Evolutionary conservation across 768 basidiomycete genomes (phyloP), one percentile per base, ranked within the genome.

Genomic region (Lentinula guzmanii): DNA sequence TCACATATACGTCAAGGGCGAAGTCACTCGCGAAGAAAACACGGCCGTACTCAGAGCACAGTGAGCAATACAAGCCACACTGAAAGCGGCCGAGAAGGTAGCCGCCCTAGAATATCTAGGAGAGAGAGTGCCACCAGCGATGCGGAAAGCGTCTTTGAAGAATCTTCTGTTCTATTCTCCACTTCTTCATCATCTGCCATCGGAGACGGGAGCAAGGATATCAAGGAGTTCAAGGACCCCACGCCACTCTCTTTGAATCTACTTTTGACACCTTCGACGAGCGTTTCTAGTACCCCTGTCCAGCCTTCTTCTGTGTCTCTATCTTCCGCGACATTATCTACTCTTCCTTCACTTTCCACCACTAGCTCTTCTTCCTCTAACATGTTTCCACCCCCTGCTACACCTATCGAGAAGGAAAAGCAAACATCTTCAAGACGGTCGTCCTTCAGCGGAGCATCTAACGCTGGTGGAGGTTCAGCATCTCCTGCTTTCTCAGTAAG

Each of bases 101-200:
- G 77, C 64, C 84, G 86, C 35, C 86, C 87, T 34, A 78, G 79
- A 53, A 77, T 84, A 66, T 81, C 82, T 65, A 82, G 90, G 42
- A 82, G 89, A 33, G 88, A 86, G 65, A 93, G 92, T 4, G 87
- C 82, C 11, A 69, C 76, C 2, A 93, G 91, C 68, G 94, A 95
- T 64, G 82, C 84, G 4, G 94, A 95, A 65, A 60, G 51, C 31
- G 51, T 60, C 8, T 52, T 52, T 18, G 59, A 60, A 42, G 59
- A 60, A 28, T 52, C 50, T 9, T 52, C 50, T 9, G 51, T 45
- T 9, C 33, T 60, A 21, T 60, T 60, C 41, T 60, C 59, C 4
- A 60, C 51, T 34, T 60, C 58, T 41, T 37, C 46, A 11, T 28
- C 43, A 1, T 82, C 83, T 6, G 77, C 76, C 43, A 71, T 82